A percentile compares a stretch with the other conserved stretches of the same genome.
These are phyloP conservation scores for Diaporthe citriasiana DNA, from an alignment of 2,329 filamentous ascomycete genomes.

Conservation along the genomic window DNA sequence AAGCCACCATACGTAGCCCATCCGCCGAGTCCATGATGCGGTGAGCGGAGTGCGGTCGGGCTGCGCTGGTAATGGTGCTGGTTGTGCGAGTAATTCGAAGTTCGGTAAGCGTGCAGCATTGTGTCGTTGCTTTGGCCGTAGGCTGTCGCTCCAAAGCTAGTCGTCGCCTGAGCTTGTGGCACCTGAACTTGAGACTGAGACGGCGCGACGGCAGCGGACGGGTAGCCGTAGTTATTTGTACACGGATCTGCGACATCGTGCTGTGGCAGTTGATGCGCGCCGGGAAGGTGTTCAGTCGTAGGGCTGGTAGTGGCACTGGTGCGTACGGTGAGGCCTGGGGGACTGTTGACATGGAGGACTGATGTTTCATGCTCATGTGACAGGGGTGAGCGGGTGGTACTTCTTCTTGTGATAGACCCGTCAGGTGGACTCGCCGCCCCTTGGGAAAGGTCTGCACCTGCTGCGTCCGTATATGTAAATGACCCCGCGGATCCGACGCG, in stretches of 20 bases:
- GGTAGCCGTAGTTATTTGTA: constrained; percentile 71
- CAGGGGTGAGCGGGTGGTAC: constrained; percentile 40
- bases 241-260: constrained; percentile 54
- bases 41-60: constrained; percentile 46
- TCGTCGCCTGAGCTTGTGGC: constrained; percentile 33
- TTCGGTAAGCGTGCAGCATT: constrained; percentile 70
- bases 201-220: constrained; percentile 61
- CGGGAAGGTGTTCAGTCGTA: constrained; percentile 45
- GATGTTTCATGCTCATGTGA: constrained; percentile 43
- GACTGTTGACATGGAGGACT: constrained; percentile 53
- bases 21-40: constrained; percentile 46
- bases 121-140: constrained; percentile 61
- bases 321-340: constrained; percentile 53
- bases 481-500: constrained; percentile 61
- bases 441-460: constrained; percentile 46
- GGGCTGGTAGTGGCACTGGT: constrained; percentile 51
- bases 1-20: constrained; percentile 55
- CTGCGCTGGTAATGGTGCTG: constrained; percentile 43
- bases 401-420: constrained; percentile 45
- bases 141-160: constrained; percentile 46
- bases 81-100: constrained; percentile 59
- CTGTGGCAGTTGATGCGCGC: constrained; percentile 45
- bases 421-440: constrained; percentile 55
- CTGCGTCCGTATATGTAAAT: constrained; percentile 57
- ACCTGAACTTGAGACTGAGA: constrained; percentile 54